Conservation (phyloP, 176 grass and related monocot genomes). For the barley (Hordeum vulgare) region MorexV3_pseudomolecules_assembly NC_058522.1:582366985-582367484, state of each 20-base stretch:
- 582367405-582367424: too few relatives aligned
- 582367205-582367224: neutral
- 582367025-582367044: neutral
- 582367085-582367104: too few relatives aligned
- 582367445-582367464: too few relatives aligned
- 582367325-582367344: neutral
- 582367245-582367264: neutral
- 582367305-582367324: neutral
- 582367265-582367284: neutral
- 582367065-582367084: too few relatives aligned
- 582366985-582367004: neutral
- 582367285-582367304: neutral
- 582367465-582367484: too few relatives aligned
- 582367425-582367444: too few relatives aligned
- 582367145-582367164: neutral
- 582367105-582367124: too few relatives aligned
- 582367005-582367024: neutral
- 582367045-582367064: too few relatives aligned
- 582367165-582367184: neutral
- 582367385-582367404: too few relatives aligned
- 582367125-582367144: neutral
- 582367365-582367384: too few relatives aligned
- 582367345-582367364: too few relatives aligned
- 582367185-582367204: neutral
- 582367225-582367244: neutral